Percentiles rank a stretch among this genome's conserved stretches.
Evolutionary conservation across 2,329 filamentous ascomycete species (phyloP).

Genomic region (Pyricularia grisea): DNA sequence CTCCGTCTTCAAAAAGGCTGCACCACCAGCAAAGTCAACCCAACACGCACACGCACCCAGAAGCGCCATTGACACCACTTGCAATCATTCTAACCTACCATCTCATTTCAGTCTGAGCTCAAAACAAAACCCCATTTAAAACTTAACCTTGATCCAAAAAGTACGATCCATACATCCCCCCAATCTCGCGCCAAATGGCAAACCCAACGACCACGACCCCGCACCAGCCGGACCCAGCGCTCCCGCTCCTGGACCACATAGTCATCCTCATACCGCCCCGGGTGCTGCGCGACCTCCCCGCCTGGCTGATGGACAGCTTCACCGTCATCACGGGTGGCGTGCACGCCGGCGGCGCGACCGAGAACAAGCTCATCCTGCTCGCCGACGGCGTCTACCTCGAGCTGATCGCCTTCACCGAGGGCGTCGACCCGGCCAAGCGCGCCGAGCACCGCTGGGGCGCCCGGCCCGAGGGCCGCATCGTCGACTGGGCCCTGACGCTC

Average conservation of each 20-base stretch:
- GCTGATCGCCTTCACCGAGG: slow-evolving; percentile 51
- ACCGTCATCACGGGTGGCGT: slow-evolving; percentile 49
- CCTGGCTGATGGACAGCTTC: slow-evolving; percentile 43
- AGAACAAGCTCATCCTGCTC: slow-evolving; percentile 54
- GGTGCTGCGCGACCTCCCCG: slow-evolving; percentile 35
- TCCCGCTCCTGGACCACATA: slow-evolving; percentile 47
- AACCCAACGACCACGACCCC: not conserved
- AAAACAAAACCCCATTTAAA: too few species aligned
- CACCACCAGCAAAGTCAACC: too few species aligned
- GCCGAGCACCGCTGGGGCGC: slow-evolving; percentile 49
- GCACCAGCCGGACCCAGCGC: slow-evolving; percentile 7
- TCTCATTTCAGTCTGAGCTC: too few species aligned
- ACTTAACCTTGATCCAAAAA: too few species aligned
- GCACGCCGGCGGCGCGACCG: slow-evolving; percentile 50
- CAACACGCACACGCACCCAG: too few species aligned
- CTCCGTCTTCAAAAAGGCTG: too few species aligned
- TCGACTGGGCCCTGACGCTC: slow-evolving; percentile 53
- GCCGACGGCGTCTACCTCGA: slow-evolving; percentile 58
- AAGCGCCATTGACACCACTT: too few species aligned
- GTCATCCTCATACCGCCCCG: slow-evolving; percentile 50
- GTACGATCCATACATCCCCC: too few species aligned
- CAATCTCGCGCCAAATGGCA: not conserved
- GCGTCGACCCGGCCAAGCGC: slow-evolving; percentile 26
- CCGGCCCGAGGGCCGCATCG: slow-evolving; percentile 35
- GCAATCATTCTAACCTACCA: too few species aligned